phyloP scores from a whole-genome alignment of 805 yeast genomes.

The Geotrichum ghanense region DNA sequence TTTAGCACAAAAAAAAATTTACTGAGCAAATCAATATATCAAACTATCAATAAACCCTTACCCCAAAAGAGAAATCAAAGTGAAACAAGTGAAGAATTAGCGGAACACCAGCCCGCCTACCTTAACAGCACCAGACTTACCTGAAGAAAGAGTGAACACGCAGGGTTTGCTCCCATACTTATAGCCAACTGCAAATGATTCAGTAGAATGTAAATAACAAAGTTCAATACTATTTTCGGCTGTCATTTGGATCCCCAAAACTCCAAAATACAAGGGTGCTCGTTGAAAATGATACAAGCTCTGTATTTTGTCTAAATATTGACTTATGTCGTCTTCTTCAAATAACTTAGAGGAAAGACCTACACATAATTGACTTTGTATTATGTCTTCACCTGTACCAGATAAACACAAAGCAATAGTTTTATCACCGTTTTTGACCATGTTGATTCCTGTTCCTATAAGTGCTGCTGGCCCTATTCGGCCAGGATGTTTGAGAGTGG shows the following conservation, averaged over 20 bases:
- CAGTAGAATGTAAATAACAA: conserved; percentile 16
- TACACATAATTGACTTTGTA: conserved; percentile 20
- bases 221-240: conserved; percentile 4
- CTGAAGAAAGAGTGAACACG: neutral
- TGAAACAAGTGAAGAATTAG: neutral
- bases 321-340: conserved; percentile 3
- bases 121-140: neutral
- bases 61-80: too few relatives aligned
- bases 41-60: too few relatives aligned
- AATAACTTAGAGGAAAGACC: conserved; percentile 4
- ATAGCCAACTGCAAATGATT: conserved; percentile 15
- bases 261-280: conserved; percentile 12
- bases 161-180: neutral
- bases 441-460: conserved; percentile 27
- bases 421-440: conserved; percentile 1
- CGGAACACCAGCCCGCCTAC: neutral
- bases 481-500: conserved; percentile 26
- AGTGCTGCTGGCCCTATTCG: conserved; percentile 33
- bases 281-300: conserved; percentile 5
- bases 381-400: conserved; percentile 34
- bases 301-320: neutral
- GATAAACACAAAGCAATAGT: conserved; percentile 21
- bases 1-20: too few relatives aligned
- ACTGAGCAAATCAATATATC: too few relatives aligned
- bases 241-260: conserved; percentile 6